phyloP scores from a whole-genome alignment of 2,329 filamentous ascomycete species.

The Plectosphaerella cucumerina region DNA sequence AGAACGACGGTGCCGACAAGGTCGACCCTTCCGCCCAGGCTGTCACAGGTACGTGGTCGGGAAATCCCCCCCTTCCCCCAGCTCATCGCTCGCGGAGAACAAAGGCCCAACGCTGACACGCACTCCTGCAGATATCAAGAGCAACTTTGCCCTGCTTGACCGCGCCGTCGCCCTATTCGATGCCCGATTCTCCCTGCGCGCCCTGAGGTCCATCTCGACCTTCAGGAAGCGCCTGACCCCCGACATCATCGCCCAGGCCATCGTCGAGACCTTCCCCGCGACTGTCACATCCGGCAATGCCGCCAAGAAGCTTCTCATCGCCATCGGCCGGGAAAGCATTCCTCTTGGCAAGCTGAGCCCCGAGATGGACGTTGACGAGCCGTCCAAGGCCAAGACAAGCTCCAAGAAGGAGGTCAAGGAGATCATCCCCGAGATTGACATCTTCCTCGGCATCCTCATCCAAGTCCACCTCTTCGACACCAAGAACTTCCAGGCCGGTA shows the following conservation, averaged over 20 bases:
- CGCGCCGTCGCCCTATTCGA: slow-evolving; percentile 92
- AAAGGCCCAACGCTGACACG: slow-evolving; percentile 1
- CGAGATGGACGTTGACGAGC: slow-evolving; percentile 73
- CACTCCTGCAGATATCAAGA: slow-evolving; percentile 77
- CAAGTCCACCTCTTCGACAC: slow-evolving; percentile 88
- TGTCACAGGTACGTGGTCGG: slow-evolving; percentile 47
- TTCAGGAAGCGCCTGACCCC: slow-evolving; percentile 86
- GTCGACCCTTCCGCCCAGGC: slow-evolving; percentile 58
- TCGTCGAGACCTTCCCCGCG: slow-evolving; percentile 73
- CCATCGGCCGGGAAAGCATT: slow-evolving; percentile 63
- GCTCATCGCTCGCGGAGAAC: not conserved
- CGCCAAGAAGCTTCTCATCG: slow-evolving; percentile 66
- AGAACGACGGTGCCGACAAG: slow-evolving; percentile 47
- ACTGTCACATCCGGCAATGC: slow-evolving; percentile 56
- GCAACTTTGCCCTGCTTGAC: slow-evolving; percentile 87
- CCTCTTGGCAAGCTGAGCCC: slow-evolving; percentile 54
- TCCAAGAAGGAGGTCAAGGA: slow-evolving; percentile 69
- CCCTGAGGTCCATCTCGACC: slow-evolving; percentile 90
- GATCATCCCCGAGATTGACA: slow-evolving; percentile 78
- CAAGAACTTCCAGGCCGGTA: slow-evolving; percentile 75
- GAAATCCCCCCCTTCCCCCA: not conserved
- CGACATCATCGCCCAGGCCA: slow-evolving; percentile 75
- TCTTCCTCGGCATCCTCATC: slow-evolving; percentile 80
- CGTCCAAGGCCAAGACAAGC: slow-evolving; percentile 49
- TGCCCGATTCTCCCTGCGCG: slow-evolving; percentile 88